Conservation (phyloP, 1,284 basidiomycete genomes). For the Boletus semigastroideus region DNA sequence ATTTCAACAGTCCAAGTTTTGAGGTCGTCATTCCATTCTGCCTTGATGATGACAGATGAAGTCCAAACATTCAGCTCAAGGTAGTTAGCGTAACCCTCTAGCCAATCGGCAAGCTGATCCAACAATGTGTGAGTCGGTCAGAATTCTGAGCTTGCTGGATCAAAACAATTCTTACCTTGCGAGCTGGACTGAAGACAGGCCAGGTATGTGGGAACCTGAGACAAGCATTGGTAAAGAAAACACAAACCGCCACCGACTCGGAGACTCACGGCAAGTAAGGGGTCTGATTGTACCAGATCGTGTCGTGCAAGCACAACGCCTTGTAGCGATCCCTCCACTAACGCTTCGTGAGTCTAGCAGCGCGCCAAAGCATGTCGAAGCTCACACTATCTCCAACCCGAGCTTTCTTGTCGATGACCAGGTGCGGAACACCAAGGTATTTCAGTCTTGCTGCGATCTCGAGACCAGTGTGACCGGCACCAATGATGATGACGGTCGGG, state of each 20-base stretch:
- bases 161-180: slow-evolving; percentile 23
- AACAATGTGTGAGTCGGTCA: not conserved
- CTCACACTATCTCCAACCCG: slow-evolving; percentile 36
- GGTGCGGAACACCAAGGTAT: slow-evolving; percentile 33
- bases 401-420: slow-evolving; percentile 37
- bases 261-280: slow-evolving; percentile 29
- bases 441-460: slow-evolving; percentile 38
- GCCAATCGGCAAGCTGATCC: slow-evolving; percentile 53
- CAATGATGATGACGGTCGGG: slow-evolving; percentile 33
- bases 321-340: slow-evolving; percentile 37
- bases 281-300: slow-evolving; percentile 30
- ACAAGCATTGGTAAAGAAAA: not conserved
- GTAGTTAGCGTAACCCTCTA: slow-evolving; percentile 55
- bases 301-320: slow-evolving; percentile 28
- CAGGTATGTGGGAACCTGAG: slow-evolving; percentile 38
- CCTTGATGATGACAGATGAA: slow-evolving; percentile 40
- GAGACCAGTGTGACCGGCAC: slow-evolving; percentile 40
- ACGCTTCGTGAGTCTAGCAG: slow-evolving; percentile 1
- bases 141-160: too few species aligned
- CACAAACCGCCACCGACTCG: not conserved
- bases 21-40: slow-evolving; percentile 35
- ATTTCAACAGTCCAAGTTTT: slow-evolving; percentile 41
- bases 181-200: slow-evolving; percentile 40
- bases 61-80: slow-evolving; percentile 62
- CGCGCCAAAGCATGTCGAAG: not conserved